Evolutionary conservation across 805 yeast species (phyloP), one percentile per base, ranked within the genome.

Genomic region (Candida schatavii): DNA sequence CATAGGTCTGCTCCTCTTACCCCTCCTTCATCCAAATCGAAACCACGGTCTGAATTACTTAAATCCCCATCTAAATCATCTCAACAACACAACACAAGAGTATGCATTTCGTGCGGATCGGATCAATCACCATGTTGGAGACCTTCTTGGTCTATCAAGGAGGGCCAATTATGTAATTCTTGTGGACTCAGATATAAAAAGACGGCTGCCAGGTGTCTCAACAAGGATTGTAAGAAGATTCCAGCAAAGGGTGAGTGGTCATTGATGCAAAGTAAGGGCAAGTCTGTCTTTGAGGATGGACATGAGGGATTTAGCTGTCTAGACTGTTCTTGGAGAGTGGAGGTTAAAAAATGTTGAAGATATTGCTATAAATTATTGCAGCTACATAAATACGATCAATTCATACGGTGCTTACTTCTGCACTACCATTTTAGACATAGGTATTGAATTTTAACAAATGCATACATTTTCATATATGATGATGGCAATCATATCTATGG

Each of bases 241-340:
- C 99, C 99, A 3, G 95, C 97, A 17, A 90, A 91, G 65, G 91
- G 97, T 47, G 98, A 91, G 65, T 85, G 97, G 87, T 78, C 88
- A 3, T 70, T 87, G 26, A 90, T 90, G 91, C 83, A 82, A 56
- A 74, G 78, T 43, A 80, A 84, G 58, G 90, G 88, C 14, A 71
- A 72, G 38, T 43, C 48, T 23, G 41, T 41, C 22, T 69, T 66
- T 48, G 70, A 66, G n/a, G 72, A 67, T 48, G 72, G 72, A 4
- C 46, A 44, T 22, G 64, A 57, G 38, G 72, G 70, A 15, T 62
- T 66, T 50, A 56, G 66, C 40, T 70, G 75, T 46, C 56, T 70
- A 37, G 74, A 65, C 25, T 70, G 75, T 53, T 72, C 70, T 7
- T 59, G 61, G 56, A 54, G 65, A 46, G 75, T 70, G 3, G 75